Conservation (phyloP, 2,329 filamentous ascomycete species). For the Cryphonectria nitschkei region DNA sequence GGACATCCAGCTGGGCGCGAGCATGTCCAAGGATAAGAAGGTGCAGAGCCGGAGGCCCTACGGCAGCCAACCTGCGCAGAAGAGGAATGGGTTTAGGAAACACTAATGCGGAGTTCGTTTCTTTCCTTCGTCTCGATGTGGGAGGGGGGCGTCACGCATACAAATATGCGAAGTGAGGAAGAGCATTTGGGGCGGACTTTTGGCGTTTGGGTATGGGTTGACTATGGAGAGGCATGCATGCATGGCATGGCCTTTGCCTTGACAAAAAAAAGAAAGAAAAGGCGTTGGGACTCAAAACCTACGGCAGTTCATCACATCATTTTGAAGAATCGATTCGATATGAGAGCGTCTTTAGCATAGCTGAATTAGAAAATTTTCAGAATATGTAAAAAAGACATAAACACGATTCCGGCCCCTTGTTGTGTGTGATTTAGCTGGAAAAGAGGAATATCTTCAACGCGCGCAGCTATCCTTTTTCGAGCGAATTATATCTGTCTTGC, state of each 20-base stretch:
- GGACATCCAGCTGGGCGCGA: constrained; percentile 76
- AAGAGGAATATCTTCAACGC: not conserved
- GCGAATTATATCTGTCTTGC: not conserved
- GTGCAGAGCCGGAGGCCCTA: constrained; percentile 67
- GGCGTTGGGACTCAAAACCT: constrained; percentile 23
- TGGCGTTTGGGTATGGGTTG: constrained; percentile 3
- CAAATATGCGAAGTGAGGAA: not conserved
- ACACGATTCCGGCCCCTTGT: not conserved
- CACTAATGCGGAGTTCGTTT: not conserved
- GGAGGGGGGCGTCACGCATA: too few relatives aligned
- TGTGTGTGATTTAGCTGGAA: not conserved
- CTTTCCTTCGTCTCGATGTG: not conserved
- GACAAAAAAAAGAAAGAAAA: not conserved
- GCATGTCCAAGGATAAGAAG: constrained; percentile 76
- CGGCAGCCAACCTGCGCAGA: constrained; percentile 75
- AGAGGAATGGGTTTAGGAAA: constrained; percentile 27
- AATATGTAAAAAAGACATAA: not conserved
- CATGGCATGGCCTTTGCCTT: constrained; percentile 13
- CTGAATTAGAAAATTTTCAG: constrained; percentile 1
- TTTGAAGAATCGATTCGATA: not conserved
- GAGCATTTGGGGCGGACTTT: not conserved
- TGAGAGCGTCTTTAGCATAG: constrained; percentile 1
- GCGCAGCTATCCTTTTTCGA: not conserved
- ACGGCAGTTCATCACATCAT: not conserved
- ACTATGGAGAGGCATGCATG: not conserved